Conservation (phyloP, 2,329 filamentous ascomycete genomes). For the Didymella glomerata region DNA sequence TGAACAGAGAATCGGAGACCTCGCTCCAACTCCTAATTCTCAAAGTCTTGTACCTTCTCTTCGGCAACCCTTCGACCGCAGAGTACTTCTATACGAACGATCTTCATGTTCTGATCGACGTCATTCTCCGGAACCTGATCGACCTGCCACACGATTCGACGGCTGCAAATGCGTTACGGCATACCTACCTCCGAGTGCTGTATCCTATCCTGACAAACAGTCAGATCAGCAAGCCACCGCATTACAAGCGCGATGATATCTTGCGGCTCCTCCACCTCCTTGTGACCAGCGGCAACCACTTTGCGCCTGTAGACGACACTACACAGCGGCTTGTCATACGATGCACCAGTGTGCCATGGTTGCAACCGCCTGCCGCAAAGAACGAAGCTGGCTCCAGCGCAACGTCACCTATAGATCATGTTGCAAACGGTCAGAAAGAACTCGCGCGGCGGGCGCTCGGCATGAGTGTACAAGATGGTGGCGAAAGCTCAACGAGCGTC, state of each 20-base stretch:
- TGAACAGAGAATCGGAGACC: conserved; percentile 93
- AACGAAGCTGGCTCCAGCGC: conserved; percentile 33
- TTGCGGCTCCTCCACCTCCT: conserved; percentile 78
- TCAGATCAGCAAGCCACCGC: conserved; percentile 82
- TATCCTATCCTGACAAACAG: conserved; percentile 91
- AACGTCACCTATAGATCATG: conserved; percentile 36
- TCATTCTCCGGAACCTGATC: conserved; percentile 95
- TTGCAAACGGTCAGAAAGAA: conserved; percentile 47
- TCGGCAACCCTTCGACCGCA: conserved; percentile 88
- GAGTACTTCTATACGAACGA: conserved; percentile 99
- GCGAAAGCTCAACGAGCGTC: conserved; percentile 51
- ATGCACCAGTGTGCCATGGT: conserved; percentile 76
- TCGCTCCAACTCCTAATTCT: conserved; percentile 95
- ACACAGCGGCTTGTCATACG: conserved; percentile 78
- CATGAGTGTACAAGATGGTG: conserved; percentile 49
- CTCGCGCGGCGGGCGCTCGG: conserved; percentile 50
- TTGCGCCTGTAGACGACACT: conserved; percentile 81
- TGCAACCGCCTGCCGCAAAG: conserved; percentile 50
- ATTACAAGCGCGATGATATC: conserved; percentile 92
- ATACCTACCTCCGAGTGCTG: conserved; percentile 93
- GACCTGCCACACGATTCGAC: conserved; percentile 84
- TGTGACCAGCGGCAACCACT: conserved; percentile 71
- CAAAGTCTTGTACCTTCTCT: conserved; percentile 93
- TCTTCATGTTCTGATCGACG: conserved; percentile 89
- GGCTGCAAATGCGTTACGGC: conserved; percentile 67